Conservation (phyloP, 441 rosid genomes). For the Populus trichocarpa region DNA sequence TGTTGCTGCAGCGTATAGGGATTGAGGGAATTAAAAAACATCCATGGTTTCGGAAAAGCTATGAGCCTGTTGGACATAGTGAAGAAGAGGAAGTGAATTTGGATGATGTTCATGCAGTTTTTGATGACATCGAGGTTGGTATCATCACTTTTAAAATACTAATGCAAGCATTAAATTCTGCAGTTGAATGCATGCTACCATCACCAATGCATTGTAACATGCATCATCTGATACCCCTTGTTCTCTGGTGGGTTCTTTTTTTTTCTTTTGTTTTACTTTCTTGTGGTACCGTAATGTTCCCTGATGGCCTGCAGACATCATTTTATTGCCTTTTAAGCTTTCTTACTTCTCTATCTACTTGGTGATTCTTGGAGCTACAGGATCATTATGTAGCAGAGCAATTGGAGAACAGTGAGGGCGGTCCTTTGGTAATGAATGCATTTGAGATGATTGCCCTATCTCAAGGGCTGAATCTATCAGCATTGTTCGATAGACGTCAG, state of each 20-base stretch:
- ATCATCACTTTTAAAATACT: conserved; percentile 11
- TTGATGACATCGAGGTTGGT: conserved; percentile 83
- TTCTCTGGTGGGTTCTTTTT: neutral
- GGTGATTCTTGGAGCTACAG: conserved; percentile 39
- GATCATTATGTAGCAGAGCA: conserved; percentile 64
- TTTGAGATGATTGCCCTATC: conserved; percentile 96
- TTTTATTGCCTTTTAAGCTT: neutral
- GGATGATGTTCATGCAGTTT: conserved; percentile 78
- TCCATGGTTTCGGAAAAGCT: conserved; percentile 65
- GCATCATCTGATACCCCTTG: neutral
- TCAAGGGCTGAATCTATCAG: conserved; percentile 88
- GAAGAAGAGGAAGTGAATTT: conserved; percentile 66
- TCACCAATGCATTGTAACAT: neutral
- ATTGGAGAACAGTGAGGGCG: conserved; percentile 38
- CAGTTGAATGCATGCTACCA: neutral
- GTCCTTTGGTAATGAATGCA: conserved; percentile 88
- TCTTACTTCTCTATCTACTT: neutral
- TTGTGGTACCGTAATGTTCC: neutral
- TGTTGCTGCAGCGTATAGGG: conserved; percentile 67
- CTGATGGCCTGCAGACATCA: conserved; percentile 8
- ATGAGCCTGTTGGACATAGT: conserved; percentile 45
- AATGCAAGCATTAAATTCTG: neutral
- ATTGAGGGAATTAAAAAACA: conserved; percentile 60
- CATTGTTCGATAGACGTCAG: conserved; percentile 86
- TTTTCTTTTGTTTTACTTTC: neutral